A percentile compares a stretch with the other conserved stretches of the same genome.
Evolutionary conservation across 2,329 filamentous ascomycete species (phyloP).

Genomic region (Elsinoe perseae): DNA sequence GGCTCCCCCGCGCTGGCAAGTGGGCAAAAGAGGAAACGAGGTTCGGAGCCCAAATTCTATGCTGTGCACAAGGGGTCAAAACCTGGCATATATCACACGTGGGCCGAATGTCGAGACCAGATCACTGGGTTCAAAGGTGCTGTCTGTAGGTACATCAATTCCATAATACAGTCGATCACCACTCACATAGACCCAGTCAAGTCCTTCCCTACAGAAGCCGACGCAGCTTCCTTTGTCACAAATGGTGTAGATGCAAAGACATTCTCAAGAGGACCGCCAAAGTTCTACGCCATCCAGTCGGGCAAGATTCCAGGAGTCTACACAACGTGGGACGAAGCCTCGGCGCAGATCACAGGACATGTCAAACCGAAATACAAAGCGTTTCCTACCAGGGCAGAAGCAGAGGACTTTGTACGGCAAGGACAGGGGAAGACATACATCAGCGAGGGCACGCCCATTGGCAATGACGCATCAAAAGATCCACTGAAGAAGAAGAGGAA

Average conservation of each 20-base stretch:
- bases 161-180: neutral
- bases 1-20: neutral
- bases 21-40: slow-evolving; percentile 10
- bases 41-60: slow-evolving; percentile 48
- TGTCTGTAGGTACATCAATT: slow-evolving; percentile 27
- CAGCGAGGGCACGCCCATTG: slow-evolving; percentile 20
- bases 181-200: slow-evolving; percentile 54
- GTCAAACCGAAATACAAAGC: slow-evolving; percentile 53
- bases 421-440: slow-evolving; percentile 21
- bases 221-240: slow-evolving; percentile 73
- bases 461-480: slow-evolving; percentile 31
- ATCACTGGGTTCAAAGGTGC: slow-evolving; percentile 51
- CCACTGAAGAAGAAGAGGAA: slow-evolving; percentile 37
- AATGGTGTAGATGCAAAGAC: slow-evolving; percentile 38
- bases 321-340: slow-evolving; percentile 60
- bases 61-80: slow-evolving; percentile 53
- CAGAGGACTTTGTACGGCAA: slow-evolving; percentile 63
- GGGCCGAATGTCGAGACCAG: slow-evolving; percentile 55
- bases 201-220: slow-evolving; percentile 63
- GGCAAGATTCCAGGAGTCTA: slow-evolving; percentile 56
- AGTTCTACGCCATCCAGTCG: slow-evolving; percentile 54
- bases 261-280: slow-evolving; percentile 33
- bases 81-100: slow-evolving; percentile 57
- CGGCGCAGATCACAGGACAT: slow-evolving; percentile 65
- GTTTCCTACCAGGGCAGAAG: slow-evolving; percentile 53